phyloP scores from a whole-genome alignment of 2,329 filamentous ascomycete genomes.

The Alternaria metachromatica region DNA sequence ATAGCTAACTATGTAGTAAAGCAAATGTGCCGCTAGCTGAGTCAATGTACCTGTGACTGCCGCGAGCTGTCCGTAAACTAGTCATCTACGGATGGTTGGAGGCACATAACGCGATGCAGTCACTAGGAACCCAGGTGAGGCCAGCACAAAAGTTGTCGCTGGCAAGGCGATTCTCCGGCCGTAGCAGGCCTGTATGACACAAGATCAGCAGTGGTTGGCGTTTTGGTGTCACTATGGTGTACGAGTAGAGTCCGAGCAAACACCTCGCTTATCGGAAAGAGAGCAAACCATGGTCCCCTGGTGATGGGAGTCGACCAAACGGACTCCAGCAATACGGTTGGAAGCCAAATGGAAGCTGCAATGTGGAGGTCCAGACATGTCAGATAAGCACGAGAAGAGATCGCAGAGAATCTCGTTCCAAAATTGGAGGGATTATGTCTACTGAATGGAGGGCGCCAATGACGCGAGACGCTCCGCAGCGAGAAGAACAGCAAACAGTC shows the following conservation, averaged over 20 bases:
- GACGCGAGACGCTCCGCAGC: background rate
- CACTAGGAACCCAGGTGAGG: background rate
- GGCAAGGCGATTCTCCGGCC: background rate
- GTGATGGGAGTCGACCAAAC: background rate
- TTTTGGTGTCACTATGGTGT: background rate
- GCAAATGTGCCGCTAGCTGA: background rate
- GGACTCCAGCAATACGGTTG: background rate
- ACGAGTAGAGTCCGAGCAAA: constrained; percentile 5
- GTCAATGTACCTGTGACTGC: background rate
- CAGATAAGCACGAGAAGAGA: background rate
- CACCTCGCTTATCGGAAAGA: background rate
- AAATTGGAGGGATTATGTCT: background rate
- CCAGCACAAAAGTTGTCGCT: background rate
- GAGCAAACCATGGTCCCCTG: background rate
- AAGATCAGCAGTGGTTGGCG: background rate
- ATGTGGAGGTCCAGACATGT: background rate
- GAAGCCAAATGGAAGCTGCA: background rate
- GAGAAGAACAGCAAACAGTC: background rate
- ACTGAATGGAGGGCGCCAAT: background rate
- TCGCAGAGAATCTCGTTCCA: background rate
- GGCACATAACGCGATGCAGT: background rate
- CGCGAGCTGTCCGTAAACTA: background rate
- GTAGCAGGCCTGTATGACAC: background rate
- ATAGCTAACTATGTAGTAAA: background rate
- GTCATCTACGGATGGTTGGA: background rate